phyloP scores from a whole-genome alignment of 1,139 yeast genomes.

The Tardiomyces blankii region DNA sequence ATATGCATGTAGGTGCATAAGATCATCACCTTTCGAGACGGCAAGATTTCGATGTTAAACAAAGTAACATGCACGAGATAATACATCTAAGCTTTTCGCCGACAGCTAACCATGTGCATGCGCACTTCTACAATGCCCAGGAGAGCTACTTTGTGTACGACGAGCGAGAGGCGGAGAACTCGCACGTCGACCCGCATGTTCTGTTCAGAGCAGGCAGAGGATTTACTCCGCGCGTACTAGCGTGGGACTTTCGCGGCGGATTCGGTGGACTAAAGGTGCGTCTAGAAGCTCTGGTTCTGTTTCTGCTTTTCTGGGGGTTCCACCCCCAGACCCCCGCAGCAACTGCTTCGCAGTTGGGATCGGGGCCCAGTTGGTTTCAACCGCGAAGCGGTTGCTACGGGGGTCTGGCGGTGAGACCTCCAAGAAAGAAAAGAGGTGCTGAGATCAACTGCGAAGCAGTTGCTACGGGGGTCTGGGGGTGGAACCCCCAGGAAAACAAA shows the following conservation, averaged over 20 bases:
- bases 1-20: no score
- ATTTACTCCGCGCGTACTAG: slow-evolving; percentile 64
- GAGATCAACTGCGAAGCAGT: no score
- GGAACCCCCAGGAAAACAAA: no score
- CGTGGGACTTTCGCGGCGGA: slow-evolving; percentile 50
- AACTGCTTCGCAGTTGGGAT: no score
- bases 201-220: slow-evolving; percentile 40
- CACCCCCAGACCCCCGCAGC: no score
- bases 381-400: no score
- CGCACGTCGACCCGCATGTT: slow-evolving; percentile 35
- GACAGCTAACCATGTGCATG: slow-evolving; percentile 54
- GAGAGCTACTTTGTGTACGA: slow-evolving; percentile 53
- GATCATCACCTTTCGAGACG: no score
- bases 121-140: slow-evolving; percentile 76
- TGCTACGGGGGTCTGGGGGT: no score
- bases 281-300: background rate
- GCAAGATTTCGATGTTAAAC: background rate
- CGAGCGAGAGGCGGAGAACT: slow-evolving; percentile 22
- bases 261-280: background rate
- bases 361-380: slow-evolving; percentile 19
- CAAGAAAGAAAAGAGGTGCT: no score
- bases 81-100: slow-evolving; percentile 64
- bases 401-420: no score
- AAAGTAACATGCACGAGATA: slow-evolving; percentile 51
- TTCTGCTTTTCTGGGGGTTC: no score